Evolutionary conservation across 257 asterid genomes (phyloP).

Genomic region (Gardenia jasminoides): DNA sequence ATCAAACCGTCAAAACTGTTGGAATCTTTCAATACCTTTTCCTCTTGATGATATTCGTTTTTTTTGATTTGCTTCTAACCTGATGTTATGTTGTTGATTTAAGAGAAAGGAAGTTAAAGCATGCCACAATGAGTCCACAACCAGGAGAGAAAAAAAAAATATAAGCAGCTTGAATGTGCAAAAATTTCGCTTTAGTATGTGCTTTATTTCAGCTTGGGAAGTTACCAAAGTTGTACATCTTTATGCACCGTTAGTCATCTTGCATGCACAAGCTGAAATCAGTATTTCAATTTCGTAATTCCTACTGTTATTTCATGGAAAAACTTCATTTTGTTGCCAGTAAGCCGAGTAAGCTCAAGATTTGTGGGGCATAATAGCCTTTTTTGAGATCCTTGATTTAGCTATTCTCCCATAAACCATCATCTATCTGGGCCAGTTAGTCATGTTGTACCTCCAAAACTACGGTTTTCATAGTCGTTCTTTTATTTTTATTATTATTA

Average conservation of each 20-base stretch:
- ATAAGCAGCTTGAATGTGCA: conserved; percentile 85
- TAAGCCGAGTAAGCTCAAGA: background rate
- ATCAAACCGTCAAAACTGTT: background rate
- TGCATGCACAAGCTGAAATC: background rate
- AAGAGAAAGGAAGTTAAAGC: conserved; percentile 93
- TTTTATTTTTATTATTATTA: background rate
- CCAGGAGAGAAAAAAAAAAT: conserved; percentile 82
- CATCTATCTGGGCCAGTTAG: background rate
- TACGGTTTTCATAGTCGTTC: background rate
- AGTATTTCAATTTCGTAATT: background rate
- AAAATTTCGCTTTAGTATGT: background rate
- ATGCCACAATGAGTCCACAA: conserved; percentile 63
- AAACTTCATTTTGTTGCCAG: conserved; percentile 1
- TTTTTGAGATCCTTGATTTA: background rate
- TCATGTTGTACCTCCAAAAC: background rate
- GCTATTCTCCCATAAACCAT: background rate
- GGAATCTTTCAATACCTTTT: background rate
- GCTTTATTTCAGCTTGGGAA: background rate
- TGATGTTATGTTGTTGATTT: conserved; percentile 20
- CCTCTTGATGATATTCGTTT: no score
- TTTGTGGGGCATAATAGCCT: background rate
- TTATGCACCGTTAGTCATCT: background rate
- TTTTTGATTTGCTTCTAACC: no score
- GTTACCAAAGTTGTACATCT: background rate
- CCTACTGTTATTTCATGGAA: background rate